These are phyloP conservation scores for Hirschfeldia incana DNA, from an alignment of 345 rosid species.

Conservation along the genomic window DNA sequence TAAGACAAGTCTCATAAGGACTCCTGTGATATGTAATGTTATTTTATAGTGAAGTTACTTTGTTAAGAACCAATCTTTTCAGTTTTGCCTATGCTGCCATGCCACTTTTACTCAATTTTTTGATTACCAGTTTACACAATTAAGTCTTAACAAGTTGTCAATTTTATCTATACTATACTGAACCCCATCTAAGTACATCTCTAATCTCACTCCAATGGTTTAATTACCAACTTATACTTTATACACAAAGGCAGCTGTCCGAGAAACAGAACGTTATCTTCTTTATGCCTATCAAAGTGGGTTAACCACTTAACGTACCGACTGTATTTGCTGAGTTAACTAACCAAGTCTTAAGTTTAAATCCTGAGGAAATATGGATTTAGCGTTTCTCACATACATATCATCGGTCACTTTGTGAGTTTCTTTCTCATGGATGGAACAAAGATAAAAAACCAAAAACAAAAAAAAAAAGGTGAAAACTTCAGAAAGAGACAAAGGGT, in stretches of 20 bases:
- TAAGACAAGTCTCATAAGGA: background rate
- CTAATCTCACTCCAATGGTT: no score
- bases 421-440: background rate
- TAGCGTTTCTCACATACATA: constrained; percentile 21
- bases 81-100: background rate
- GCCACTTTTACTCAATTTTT: background rate
- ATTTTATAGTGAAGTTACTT: background rate
- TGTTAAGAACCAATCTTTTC: background rate
- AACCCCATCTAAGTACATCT: background rate
- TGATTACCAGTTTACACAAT: background rate
- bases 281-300: background rate
- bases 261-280: constrained; percentile 1
- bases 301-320: background rate
- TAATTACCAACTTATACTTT: no score
- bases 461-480: background rate
- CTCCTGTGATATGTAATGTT: background rate
- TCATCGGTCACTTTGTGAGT: constrained; percentile 3
- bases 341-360: background rate
- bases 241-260: background rate
- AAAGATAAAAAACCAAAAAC: background rate
- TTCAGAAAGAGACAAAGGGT: constrained; percentile 16
- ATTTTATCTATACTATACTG: constrained; percentile 5
- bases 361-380: background rate
- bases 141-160: background rate
- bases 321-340: background rate